A percentile compares a stretch with the other conserved stretches of the same genome.
phyloP scores from a whole-genome alignment of 2,329 filamentous ascomycete genomes.

The Pleomassaria siparia region DNA sequence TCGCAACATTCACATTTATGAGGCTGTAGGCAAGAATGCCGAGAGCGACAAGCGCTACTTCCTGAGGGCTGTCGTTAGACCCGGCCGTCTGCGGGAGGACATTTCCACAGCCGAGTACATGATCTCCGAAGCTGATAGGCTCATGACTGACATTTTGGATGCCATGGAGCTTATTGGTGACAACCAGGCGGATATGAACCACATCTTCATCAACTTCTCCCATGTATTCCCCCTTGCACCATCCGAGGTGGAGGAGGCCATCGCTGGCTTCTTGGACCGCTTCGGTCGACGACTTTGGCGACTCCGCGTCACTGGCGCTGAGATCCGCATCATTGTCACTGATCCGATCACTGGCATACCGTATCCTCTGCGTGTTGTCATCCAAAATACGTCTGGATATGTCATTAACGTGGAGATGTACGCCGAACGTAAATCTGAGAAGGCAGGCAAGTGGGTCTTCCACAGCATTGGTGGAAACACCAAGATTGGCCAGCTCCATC shows the following conservation, averaged over 20 bases:
- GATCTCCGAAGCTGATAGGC: conserved; percentile 91
- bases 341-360: conserved; percentile 80
- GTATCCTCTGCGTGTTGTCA: conserved; percentile 91
- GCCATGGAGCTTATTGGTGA: conserved; percentile 98
- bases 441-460: conserved; percentile 93
- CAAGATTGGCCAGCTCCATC: conserved; percentile 93
- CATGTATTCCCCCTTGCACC: conserved; percentile 92
- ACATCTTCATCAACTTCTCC: conserved; percentile 99
- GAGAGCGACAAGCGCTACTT: conserved; percentile 99
- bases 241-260: conserved; percentile 84
- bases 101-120: conserved; percentile 99
- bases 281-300: conserved; percentile 95
- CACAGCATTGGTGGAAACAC: conserved; percentile 94
- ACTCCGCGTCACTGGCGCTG: conserved; percentile 92
- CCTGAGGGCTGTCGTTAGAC: conserved; percentile 90
- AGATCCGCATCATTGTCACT: conserved; percentile 98
- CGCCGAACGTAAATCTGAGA: conserved; percentile 95
- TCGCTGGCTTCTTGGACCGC: conserved; percentile 93
- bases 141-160: conserved; percentile 97
- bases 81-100: conserved; percentile 91
- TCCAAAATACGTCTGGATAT: conserved; percentile 97
- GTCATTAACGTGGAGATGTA: conserved; percentile 98
- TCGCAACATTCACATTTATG: conserved; percentile 98
- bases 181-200: conserved; percentile 98
- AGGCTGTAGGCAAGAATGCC: conserved; percentile 90